A percentile compares a stretch with the other conserved stretches of the same genome.
Evolutionary conservation across 2,329 filamentous ascomycete species (phyloP).

Genomic region (Arthrinium puccinioides): DNA sequence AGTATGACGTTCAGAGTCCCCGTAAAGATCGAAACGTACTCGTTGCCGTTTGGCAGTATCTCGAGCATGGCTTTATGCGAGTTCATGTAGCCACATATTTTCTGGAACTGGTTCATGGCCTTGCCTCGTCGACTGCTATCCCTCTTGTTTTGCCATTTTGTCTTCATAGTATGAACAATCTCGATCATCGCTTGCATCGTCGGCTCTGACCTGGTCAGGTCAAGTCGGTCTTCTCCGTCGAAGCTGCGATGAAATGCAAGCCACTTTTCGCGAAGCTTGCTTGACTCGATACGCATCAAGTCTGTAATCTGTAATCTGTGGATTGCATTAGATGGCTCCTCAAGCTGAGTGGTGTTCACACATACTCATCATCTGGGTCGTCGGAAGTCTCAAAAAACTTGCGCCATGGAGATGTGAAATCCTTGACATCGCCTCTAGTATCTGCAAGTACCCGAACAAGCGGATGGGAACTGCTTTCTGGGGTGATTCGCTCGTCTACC

Average conservation of each 20-base stretch:
- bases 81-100: conserved; percentile 5
- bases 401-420: neutral
- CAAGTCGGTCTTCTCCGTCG: neutral
- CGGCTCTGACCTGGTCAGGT: neutral
- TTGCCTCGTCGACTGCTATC: neutral
- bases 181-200: neutral
- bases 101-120: neutral
- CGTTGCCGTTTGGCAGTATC: conserved; percentile 19
- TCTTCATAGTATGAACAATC: neutral
- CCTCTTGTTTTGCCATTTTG: neutral
- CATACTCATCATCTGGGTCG: too few species aligned
- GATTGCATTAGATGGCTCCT: too few species aligned
- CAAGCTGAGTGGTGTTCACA: neutral
- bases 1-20: conserved; percentile 18
- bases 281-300: neutral
- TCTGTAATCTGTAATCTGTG: neutral
- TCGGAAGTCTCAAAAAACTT: neutral
- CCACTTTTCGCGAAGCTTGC: neutral
- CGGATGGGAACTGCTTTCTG: neutral
- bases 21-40: conserved; percentile 22
- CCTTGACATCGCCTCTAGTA: neutral
- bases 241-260: neutral
- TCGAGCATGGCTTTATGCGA: conserved; percentile 16
- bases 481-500: neutral
- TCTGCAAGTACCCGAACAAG: neutral